Percentiles rank a stretch among this genome's conserved stretches.
Evolutionary conservation across 164 flowering plant species (phyloP).

Genomic region (Buxus sempervirens): DNA sequence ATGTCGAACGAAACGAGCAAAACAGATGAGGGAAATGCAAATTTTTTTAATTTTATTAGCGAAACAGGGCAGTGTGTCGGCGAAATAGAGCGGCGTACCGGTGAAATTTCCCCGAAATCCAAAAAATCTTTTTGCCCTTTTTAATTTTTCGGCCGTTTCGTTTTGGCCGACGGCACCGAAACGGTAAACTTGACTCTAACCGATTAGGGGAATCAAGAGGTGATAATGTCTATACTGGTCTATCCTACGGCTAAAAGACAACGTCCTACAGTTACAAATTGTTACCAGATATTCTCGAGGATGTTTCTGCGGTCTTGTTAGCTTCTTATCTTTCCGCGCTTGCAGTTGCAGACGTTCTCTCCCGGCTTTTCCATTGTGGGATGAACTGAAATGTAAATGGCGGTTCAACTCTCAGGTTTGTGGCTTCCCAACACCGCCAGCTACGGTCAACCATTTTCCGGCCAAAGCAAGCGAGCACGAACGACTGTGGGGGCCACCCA

Average conservation of each 20-base stretch:
- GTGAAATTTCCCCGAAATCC: no score
- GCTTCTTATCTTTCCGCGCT: not conserved
- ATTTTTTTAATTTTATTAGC: no score
- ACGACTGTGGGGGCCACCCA: conserved; percentile 14
- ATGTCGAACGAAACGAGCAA: no score
- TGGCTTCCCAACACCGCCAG: conserved; percentile 21
- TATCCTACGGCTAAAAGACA: not conserved
- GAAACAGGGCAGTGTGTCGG: no score
- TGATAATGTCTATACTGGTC: no score
- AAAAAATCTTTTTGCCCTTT: no score
- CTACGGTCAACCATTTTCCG: not conserved
- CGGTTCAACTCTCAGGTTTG: conserved; percentile 23
- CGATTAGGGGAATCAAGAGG: no score
- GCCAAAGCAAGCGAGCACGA: conserved; percentile 4
- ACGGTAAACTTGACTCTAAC: no score
- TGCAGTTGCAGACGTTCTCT: not conserved
- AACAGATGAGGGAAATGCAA: no score
- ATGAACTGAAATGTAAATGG: conserved; percentile 3
- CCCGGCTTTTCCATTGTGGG: not conserved
- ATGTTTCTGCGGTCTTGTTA: not conserved
- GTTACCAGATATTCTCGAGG: not conserved
- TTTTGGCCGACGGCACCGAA: no score
- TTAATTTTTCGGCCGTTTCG: no score
- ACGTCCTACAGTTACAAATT: not conserved
- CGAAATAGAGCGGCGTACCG: no score